phyloP scores from a whole-genome alignment of 2,329 filamentous ascomycete genomes.

The Exutisphaerella laricina region DNA sequence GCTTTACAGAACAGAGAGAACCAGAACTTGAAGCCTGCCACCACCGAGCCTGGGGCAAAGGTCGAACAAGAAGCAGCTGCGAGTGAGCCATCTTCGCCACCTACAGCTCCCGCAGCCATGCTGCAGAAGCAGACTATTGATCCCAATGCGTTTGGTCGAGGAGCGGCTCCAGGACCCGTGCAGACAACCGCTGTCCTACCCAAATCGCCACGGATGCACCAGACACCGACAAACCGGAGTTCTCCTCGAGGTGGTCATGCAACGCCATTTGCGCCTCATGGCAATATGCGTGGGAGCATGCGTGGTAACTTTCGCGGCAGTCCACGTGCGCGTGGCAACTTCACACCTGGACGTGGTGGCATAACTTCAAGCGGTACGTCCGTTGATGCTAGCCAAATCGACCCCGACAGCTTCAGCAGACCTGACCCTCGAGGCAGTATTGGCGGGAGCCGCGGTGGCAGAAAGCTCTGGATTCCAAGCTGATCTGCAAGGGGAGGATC shows the following conservation, averaged over 20 bases:
- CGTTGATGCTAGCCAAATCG: constrained; percentile 33
- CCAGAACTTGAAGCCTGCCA: constrained; percentile 11
- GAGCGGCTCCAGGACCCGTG: constrained; percentile 15
- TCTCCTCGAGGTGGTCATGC: constrained; percentile 17
- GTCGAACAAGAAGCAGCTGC: constrained; percentile 11
- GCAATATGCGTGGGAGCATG: constrained; percentile 18
- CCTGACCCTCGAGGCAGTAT: constrained; percentile 27
- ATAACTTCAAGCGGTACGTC: too few relatives aligned
- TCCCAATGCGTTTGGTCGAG: constrained; percentile 45
- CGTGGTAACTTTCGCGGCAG: constrained; percentile 26
- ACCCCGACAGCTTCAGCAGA: constrained; percentile 35
- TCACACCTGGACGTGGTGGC: constrained; percentile 22
- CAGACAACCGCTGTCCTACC: constrained; percentile 10
- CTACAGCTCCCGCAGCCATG: constrained; percentile 31
- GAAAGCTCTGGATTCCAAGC: constrained; percentile 34
- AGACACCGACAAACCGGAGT: constrained; percentile 10
- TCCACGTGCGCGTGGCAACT: constrained; percentile 13
- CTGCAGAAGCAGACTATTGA: constrained; percentile 38
- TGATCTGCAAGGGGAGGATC: constrained; percentile 19
- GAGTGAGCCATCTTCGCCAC: constrained; percentile 26
- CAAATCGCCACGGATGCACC: constrained; percentile 16
- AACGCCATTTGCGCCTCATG: constrained; percentile 20
- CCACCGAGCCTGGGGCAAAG: constrained; percentile 1
- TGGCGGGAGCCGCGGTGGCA: constrained; percentile 26
- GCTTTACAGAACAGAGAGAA: constrained; percentile 27